Evolutionary conservation across 2,329 filamentous ascomycete species (phyloP).

Genomic region (Sporothrix brasiliensis): DNA sequence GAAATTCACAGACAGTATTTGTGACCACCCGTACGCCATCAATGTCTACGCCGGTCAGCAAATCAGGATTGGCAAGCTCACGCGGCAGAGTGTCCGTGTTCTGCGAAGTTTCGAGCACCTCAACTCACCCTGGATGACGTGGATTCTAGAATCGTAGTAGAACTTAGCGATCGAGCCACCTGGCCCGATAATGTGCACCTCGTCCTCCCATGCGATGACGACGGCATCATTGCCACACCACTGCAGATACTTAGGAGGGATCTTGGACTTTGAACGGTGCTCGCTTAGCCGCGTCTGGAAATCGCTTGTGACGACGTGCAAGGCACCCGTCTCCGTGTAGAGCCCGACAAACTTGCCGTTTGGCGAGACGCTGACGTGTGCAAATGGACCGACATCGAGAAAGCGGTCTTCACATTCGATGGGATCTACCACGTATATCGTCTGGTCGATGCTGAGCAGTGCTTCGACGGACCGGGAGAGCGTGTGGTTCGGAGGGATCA

Average conservation of each 20-base stretch:
- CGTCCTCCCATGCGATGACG: slow-evolving; percentile 95
- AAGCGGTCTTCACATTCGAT: slow-evolving; percentile 89
- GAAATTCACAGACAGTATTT: slow-evolving; percentile 92
- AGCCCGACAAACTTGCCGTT: slow-evolving; percentile 87
- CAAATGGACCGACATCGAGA: slow-evolving; percentile 89
- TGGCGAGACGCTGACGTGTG: slow-evolving; percentile 86
- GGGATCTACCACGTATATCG: slow-evolving; percentile 83
- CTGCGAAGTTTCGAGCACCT: no score
- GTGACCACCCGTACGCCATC: slow-evolving; percentile 91
- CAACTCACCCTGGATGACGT: slow-evolving; percentile 75
- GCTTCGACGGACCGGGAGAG: slow-evolving; percentile 93
- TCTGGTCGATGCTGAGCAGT: slow-evolving; percentile 79
- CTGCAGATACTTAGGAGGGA: slow-evolving; percentile 81
- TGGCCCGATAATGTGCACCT: slow-evolving; percentile 90
- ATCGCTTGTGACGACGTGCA: slow-evolving; percentile 93
- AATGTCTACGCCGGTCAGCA: slow-evolving; percentile 50
- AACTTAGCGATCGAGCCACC: slow-evolving; percentile 75
- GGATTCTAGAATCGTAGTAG: slow-evolving; percentile 89
- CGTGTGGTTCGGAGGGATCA: slow-evolving; percentile 85
- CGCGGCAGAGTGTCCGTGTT: not conserved
- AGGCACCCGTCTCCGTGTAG: slow-evolving; percentile 80
- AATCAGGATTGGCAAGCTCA: not conserved
- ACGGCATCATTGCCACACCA: slow-evolving; percentile 97
- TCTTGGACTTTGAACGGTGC: slow-evolving; percentile 84
- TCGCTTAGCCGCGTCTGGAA: slow-evolving; percentile 92